Conservation (phyloP, 805 yeast species). For the Schwanniomyces yamadae region DNA sequence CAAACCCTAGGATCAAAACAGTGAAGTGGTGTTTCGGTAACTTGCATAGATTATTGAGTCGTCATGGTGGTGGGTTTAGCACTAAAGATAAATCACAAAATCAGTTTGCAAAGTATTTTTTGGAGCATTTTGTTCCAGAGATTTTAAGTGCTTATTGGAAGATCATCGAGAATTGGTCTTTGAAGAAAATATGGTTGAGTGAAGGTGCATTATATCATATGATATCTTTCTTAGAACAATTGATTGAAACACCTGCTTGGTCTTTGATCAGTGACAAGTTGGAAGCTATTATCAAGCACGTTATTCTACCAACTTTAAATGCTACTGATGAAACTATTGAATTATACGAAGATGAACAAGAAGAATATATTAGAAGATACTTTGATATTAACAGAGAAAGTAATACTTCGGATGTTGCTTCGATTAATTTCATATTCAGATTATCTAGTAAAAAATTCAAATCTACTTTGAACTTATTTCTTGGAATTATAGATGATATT, state of each 20-base stretch:
- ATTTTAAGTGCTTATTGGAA: conserved; percentile 43
- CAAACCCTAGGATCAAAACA: conserved; percentile 43
- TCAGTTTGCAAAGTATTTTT: conserved; percentile 31
- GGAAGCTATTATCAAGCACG: conserved; percentile 41
- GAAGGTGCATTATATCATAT: conserved; percentile 41
- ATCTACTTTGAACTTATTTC: conserved; percentile 31
- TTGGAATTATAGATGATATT: conserved; percentile 32
- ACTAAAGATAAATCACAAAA: conserved; percentile 29
- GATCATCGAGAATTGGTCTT: conserved; percentile 42
- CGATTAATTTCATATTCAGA: conserved; percentile 45
- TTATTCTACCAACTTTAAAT: conserved; percentile 40
- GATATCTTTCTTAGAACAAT: conserved; percentile 44
- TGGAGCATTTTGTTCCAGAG: conserved; percentile 41
- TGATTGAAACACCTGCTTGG: conserved; percentile 41
- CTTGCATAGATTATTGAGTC: conserved; percentile 38
- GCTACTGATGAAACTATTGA: conserved; percentile 40
- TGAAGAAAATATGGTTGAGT: conserved; percentile 37
- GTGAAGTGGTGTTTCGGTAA: conserved; percentile 48
- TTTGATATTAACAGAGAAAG: conserved; percentile 48
- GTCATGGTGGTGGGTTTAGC: conserved; percentile 44
- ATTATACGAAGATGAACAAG: conserved; percentile 46
- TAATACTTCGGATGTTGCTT: conserved; percentile 50
- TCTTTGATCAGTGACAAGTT: conserved; percentile 34
- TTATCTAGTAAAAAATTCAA: conserved; percentile 39
- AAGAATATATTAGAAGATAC: conserved; percentile 43